Evolutionary conservation across 257 asterid genomes (phyloP), one percentile per base, ranked within the genome.

Genomic region (Voacanga thouarsii): DNA sequence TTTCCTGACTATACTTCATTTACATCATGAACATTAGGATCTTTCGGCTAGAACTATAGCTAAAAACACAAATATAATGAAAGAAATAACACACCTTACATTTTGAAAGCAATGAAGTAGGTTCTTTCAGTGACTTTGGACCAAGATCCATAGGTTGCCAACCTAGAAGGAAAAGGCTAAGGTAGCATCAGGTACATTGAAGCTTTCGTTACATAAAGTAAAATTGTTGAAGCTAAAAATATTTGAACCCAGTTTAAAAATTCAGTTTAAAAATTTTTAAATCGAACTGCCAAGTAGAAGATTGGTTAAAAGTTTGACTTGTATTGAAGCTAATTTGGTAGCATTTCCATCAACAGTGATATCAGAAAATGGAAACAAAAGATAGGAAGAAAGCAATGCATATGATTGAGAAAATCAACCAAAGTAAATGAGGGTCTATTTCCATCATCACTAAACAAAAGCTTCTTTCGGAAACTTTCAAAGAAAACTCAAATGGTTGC

Each of bases 131-230:
- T 11, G 99, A 90, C 67, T 77, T 78, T 56, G 97, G 96, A 80
- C 99, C 99, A 80, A 95, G 83, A 84, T 95, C 99, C 85, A 87
- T 84, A 63, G 99, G 96, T 84, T 79, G 87, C 97, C 96, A 93
- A 80, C 92, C 99, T 93, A 82, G 60, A 85, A 81, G 28, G 44
- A 75, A 33, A 61, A 12, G 55, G 19, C 23, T 33, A 44, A 28
- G 75, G 59, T 51, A 49, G 55, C 21, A 66, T 59, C 19, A 71
- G 45, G 69, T 44, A 47, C 45, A n/a, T n/a, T n/a, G 69, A 65
- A 30, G 47, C 71, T 33, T 65, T 47, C 33, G 47, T 65, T 33
- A 65, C 71, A 19, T 65, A 33, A n/a, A 14, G 47, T 6, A 16
- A 33, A 37, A 33, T 30, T 65, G 47, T 37, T 15, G 45, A 65